Evolutionary conservation across 2,329 filamentous ascomycete species (phyloP).

Genomic region (Neocucurbitaria cava): DNA sequence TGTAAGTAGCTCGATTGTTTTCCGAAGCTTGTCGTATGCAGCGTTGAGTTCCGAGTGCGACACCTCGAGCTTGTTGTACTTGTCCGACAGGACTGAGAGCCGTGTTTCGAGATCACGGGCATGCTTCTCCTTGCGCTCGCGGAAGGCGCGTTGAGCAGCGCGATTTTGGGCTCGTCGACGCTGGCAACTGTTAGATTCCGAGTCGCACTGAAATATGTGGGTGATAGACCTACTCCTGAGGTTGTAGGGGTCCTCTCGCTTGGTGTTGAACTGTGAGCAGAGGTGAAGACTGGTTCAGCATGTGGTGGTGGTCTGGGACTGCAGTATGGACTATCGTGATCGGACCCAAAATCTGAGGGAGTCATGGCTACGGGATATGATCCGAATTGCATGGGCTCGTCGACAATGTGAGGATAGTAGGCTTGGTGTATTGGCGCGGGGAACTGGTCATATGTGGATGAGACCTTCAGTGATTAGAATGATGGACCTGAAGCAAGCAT

Average conservation of each 20-base stretch:
- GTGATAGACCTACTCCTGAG: slow-evolving; percentile 43
- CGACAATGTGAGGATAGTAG: slow-evolving; percentile 44
- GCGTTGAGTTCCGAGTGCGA: slow-evolving; percentile 56
- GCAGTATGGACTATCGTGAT: slow-evolving; percentile 49
- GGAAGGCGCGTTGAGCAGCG: slow-evolving; percentile 67
- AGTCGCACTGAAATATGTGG: neutral
- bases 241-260: slow-evolving; percentile 47
- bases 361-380: slow-evolving; percentile 49
- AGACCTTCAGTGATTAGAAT: slow-evolving; percentile 33
- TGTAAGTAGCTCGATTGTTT: slow-evolving; percentile 48
- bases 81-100: slow-evolving; percentile 61
- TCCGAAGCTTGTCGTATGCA: slow-evolving; percentile 51
- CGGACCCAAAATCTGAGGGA: slow-evolving; percentile 49
- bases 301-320: slow-evolving; percentile 42
- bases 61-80: slow-evolving; percentile 62
- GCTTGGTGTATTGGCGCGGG: slow-evolving; percentile 39
- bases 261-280: slow-evolving; percentile 23
- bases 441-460: slow-evolving; percentile 47
- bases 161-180: slow-evolving; percentile 67
- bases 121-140: slow-evolving; percentile 69
- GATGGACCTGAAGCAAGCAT: neutral
- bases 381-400: slow-evolving; percentile 41
- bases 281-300: slow-evolving; percentile 30
- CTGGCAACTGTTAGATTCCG: slow-evolving; percentile 44
- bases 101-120: slow-evolving; percentile 68